These are phyloP conservation scores for Diplodia seriata DNA, from an alignment of 2,329 filamentous ascomycete genomes.

Conservation along the genomic window DNA sequence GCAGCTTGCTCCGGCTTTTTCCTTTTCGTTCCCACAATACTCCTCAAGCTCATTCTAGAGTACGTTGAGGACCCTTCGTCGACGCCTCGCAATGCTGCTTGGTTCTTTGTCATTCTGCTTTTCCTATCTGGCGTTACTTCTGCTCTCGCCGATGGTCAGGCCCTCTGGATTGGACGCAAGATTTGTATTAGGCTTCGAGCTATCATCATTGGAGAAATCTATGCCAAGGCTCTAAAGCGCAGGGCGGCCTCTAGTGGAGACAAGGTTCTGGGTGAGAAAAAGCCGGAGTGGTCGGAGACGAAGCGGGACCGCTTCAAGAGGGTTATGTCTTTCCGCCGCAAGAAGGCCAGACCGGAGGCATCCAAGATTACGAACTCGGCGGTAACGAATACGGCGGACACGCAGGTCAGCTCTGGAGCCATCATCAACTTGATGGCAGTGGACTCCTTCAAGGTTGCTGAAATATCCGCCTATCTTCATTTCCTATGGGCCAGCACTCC, in stretches of 20 bases:
- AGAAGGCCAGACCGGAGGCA: slow-evolving; percentile 57
- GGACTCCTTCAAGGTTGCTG: slow-evolving; percentile 97
- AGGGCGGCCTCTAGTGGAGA: slow-evolving; percentile 82
- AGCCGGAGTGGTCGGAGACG: slow-evolving; percentile 51
- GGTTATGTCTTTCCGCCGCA: slow-evolving; percentile 64
- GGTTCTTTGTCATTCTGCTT: slow-evolving; percentile 92
- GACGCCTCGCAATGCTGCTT: slow-evolving; percentile 84
- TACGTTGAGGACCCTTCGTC: slow-evolving; percentile 85
- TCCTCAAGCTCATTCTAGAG: slow-evolving; percentile 89
- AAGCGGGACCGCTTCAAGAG: slow-evolving; percentile 54
- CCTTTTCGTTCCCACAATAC: slow-evolving; percentile 87
- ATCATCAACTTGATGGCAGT: slow-evolving; percentile 99
- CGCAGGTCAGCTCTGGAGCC: slow-evolving; percentile 91
- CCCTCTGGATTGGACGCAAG: slow-evolving; percentile 91
- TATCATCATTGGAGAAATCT: slow-evolving; percentile 96
- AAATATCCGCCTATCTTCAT: slow-evolving; percentile 92
- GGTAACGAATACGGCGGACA: slow-evolving; percentile 55
- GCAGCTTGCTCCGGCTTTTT: slow-evolving; percentile 81
- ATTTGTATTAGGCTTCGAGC: slow-evolving; percentile 92
- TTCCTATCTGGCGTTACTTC: slow-evolving; percentile 83
- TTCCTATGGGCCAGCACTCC: slow-evolving; percentile 94
- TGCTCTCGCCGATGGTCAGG: slow-evolving; percentile 82
- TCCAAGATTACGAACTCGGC: slow-evolving; percentile 48
- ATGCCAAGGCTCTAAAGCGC: slow-evolving; percentile 90
- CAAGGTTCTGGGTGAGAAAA: slow-evolving; percentile 69